These are phyloP conservation scores for Cucurbita moschata DNA, from an alignment of 306 rosid species.

Conservation along the genomic window DNA sequence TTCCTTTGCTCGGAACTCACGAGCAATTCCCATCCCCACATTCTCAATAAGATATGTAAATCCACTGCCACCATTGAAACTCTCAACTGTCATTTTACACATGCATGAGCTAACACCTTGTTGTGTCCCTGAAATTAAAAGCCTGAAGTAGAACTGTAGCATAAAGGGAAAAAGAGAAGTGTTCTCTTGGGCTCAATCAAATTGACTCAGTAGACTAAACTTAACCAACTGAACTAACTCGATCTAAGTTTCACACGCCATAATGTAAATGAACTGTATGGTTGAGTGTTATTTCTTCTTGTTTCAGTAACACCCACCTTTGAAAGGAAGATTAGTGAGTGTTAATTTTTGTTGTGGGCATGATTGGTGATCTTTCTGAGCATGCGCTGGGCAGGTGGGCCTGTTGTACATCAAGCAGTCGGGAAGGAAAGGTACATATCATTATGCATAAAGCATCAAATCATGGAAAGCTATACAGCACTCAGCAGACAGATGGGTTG, in stretches of 20 bases:
- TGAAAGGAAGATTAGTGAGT: not conserved
- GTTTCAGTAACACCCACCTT: not conserved
- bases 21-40: not conserved
- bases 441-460: not conserved
- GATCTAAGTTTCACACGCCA: not conserved
- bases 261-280: not conserved
- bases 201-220: not conserved
- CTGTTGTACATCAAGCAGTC: not conserved
- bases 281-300: not conserved
- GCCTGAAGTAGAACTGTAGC: not conserved
- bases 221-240: not conserved
- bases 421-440: not conserved
- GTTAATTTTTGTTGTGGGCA: not conserved
- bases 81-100: not conserved
- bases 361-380: not conserved
- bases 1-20: not conserved
- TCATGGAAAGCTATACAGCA: not conserved
- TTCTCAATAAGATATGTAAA: not conserved
- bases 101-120: not conserved
- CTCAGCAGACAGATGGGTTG: not conserved
- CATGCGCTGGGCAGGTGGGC: conserved; percentile 3
- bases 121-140: not conserved
- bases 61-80: not conserved
- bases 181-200: not conserved
- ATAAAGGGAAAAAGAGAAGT: not conserved